These are phyloP conservation scores for Xylaria sp. DNA, from an alignment of 2,329 filamentous ascomycete genomes.

Conservation along the genomic window DNA sequence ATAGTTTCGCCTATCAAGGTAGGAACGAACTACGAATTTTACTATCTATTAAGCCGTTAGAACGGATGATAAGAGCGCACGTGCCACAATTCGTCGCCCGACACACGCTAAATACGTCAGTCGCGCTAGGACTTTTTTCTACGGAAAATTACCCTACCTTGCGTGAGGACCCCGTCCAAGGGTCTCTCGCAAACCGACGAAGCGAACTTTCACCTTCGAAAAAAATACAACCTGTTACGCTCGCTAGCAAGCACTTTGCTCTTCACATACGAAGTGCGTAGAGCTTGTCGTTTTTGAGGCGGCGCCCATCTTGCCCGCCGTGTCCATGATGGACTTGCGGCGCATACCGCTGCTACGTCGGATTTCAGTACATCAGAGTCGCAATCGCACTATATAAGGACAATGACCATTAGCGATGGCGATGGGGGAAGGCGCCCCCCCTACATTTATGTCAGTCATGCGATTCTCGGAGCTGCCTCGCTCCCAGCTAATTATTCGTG, in stretches of 20 bases:
- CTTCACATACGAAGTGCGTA: constrained; percentile 1
- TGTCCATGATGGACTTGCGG: constrained; percentile 47
- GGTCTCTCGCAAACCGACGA: constrained; percentile 29
- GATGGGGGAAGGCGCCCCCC: constrained; percentile 69
- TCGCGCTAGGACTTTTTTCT: constrained; percentile 39
- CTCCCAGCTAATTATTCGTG: constrained; percentile 30
- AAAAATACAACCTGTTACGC: constrained; percentile 6
- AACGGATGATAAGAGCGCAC: constrained; percentile 31
- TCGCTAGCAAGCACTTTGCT: constrained; percentile 14
- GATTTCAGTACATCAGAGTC: constrained; percentile 39
- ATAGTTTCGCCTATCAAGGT: too few relatives aligned
- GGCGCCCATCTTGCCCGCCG: constrained; percentile 34
- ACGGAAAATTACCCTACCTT: constrained; percentile 34
- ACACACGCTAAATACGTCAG: constrained; percentile 36
- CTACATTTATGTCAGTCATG: constrained; percentile 69
- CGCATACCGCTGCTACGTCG: constrained; percentile 39
- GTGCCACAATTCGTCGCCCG: constrained; percentile 25
- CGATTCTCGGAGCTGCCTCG: background rate
- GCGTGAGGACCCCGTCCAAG: constrained; percentile 32
- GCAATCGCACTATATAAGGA: constrained; percentile 42
- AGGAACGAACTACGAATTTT: too few relatives aligned
- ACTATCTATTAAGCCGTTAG: background rate
- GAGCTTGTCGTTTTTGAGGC: constrained; percentile 28
- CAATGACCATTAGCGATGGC: constrained; percentile 56
- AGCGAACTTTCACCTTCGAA: constrained; percentile 3